Percentiles rank a stretch among this genome's conserved stretches.
phyloP scores from a whole-genome alignment of 345 rosid species.

The Euphorbia tirucalli region DNA sequence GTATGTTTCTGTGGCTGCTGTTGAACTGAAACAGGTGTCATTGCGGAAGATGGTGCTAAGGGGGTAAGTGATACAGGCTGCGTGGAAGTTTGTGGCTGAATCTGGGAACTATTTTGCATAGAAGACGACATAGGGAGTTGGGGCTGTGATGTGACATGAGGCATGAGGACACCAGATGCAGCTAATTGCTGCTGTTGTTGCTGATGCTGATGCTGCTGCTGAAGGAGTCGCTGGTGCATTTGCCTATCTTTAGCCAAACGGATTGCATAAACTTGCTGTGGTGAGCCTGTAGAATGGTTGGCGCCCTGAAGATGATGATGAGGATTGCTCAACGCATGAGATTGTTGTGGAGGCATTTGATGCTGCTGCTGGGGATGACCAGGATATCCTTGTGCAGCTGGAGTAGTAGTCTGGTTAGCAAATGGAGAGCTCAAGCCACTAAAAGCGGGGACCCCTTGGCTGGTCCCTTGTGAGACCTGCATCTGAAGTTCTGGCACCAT shows the following conservation, averaged over 20 bases:
- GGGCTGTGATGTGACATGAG: constrained; percentile 59
- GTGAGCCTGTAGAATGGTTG: constrained; percentile 60
- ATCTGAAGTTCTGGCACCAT: constrained; percentile 60
- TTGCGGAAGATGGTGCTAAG: constrained; percentile 50
- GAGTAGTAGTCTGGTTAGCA: constrained; percentile 62
- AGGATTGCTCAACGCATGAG: constrained; percentile 53
- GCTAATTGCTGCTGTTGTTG: constrained; percentile 55
- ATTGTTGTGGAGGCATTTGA: constrained; percentile 61
- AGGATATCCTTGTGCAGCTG: constrained; percentile 61
- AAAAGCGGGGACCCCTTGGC: constrained; percentile 65
- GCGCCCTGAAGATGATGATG: constrained; percentile 67
- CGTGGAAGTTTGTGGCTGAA: constrained; percentile 55
- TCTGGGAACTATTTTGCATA: constrained; percentile 64
- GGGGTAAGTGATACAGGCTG: constrained; percentile 56
- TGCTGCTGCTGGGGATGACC: constrained; percentile 67
- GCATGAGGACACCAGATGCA: constrained; percentile 53
- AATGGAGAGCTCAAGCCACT: constrained; percentile 66
- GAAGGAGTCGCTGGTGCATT: constrained; percentile 68
- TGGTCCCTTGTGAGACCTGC: constrained; percentile 71
- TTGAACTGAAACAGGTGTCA: constrained; percentile 51
- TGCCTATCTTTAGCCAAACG: constrained; percentile 70
- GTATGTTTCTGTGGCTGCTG: constrained; percentile 55
- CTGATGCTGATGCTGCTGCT: constrained; percentile 60
- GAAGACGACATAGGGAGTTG: constrained; percentile 75
- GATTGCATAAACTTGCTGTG: constrained; percentile 65